phyloP scores from a whole-genome alignment of 768 basidiomycete species.

The Suillus hirtellus region DNA sequence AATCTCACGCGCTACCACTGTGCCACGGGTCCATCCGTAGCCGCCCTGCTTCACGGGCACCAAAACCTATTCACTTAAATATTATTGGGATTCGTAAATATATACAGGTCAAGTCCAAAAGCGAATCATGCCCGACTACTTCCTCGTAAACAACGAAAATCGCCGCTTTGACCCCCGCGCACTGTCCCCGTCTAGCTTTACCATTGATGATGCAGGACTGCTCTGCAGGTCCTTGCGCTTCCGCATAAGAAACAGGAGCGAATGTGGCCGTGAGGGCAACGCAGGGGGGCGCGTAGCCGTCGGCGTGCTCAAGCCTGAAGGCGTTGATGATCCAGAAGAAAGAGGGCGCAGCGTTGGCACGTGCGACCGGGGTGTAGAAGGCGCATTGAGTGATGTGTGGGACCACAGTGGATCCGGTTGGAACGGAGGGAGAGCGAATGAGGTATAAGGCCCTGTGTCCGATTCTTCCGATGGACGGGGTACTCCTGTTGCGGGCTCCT shows the following conservation, averaged over 20 bases:
- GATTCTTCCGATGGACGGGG: constrained; percentile 35
- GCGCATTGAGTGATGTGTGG: constrained; percentile 20
- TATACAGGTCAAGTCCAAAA: constrained; percentile 15
- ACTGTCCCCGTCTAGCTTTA: constrained; percentile 20
- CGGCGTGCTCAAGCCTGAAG: constrained; percentile 33
- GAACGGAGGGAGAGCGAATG: constrained; percentile 31
- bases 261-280: constrained; percentile 29
- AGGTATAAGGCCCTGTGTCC: constrained; percentile 34
- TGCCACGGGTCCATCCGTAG: constrained; percentile 33
- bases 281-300: constrained; percentile 25
- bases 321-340: constrained; percentile 31
- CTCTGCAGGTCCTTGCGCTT: constrained; percentile 22
- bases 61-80: not conserved
- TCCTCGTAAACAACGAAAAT: constrained; percentile 32
- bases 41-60: not conserved
- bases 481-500: constrained; percentile 27
- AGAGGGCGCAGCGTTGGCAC: constrained; percentile 30
- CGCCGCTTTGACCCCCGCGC: constrained; percentile 24
- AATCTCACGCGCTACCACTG: constrained; percentile 44
- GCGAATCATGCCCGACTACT: constrained; percentile 20
- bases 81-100: constrained; percentile 18
- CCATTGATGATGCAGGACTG: constrained; percentile 28
- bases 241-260: constrained; percentile 34
- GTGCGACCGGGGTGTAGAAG: constrained; percentile 24
- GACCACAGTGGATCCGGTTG: constrained; percentile 24